Percentiles rank a stretch among this genome's conserved stretches.
phyloP scores from a whole-genome alignment of 805 yeast genomes.

The Komagataella pastoris region DNA sequence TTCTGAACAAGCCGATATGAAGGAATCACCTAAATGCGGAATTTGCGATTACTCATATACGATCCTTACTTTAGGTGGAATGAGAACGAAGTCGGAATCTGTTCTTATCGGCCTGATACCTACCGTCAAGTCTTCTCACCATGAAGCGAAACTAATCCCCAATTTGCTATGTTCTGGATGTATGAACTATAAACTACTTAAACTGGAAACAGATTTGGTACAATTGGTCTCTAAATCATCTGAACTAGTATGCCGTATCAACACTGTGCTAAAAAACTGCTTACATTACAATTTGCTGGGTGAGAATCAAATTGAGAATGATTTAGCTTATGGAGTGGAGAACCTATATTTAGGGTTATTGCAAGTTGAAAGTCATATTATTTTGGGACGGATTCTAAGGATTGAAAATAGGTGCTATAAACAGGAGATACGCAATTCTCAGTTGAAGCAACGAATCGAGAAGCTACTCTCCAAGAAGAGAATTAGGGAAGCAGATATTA shows the following conservation, averaged over 20 bases:
- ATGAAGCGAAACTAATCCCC: neutral
- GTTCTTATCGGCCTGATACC: neutral
- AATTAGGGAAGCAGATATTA: neutral
- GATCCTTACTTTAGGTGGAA: neutral
- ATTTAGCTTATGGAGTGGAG: neutral
- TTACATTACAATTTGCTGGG: neutral
- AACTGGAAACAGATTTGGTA: neutral
- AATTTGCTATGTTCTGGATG: neutral
- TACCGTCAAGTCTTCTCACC: neutral
- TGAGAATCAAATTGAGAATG: neutral
- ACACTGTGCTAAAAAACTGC: neutral
- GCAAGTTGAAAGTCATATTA: neutral
- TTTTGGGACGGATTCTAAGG: neutral
- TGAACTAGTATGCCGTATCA: neutral
- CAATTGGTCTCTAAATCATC: neutral
- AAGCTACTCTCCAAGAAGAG: neutral
- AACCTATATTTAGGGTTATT: neutral
- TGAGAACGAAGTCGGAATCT: neutral
- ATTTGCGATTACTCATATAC: neutral
- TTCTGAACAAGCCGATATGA: neutral
- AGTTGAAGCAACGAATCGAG: neutral
- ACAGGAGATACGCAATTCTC: neutral
- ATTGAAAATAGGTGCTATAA: neutral
- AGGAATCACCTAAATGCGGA: neutral
- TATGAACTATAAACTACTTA: neutral